Evolutionary conservation across 2,329 filamentous ascomycete genomes (phyloP).

Genomic region (Eutypa lata): DNA sequence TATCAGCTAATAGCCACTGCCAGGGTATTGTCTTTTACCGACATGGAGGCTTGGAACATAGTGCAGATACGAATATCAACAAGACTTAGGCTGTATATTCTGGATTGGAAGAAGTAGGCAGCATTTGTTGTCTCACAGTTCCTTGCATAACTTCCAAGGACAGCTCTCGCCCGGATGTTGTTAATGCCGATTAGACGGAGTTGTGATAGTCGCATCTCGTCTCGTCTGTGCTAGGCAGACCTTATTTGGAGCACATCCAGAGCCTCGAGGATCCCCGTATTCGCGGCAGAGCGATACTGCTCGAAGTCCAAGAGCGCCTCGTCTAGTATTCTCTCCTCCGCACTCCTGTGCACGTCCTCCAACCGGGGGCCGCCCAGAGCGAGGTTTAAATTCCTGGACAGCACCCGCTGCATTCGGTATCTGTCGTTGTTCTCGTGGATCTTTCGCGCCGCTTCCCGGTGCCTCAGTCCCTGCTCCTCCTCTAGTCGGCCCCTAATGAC

Average conservation of each 20-base stretch:
- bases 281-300: slow-evolving; percentile 1
- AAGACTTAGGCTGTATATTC: too few species aligned
- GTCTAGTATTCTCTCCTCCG: slow-evolving; percentile 3
- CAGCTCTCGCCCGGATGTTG: too few species aligned
- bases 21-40: too few species aligned
- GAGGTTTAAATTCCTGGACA: background rate
- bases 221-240: too few species aligned
- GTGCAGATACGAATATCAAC: too few species aligned
- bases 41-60: too few species aligned
- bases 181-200: too few species aligned
- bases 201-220: too few species aligned
- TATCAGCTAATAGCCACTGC: too few species aligned
- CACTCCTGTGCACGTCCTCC: background rate
- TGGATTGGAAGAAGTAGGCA: too few species aligned
- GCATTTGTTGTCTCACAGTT: too few species aligned
- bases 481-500: slow-evolving; percentile 13
- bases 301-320: background rate
- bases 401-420: background rate
- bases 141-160: background rate
- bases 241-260: background rate
- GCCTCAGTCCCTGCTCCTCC: slow-evolving; percentile 7
- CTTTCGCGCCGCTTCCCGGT: background rate
- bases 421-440: slow-evolving; percentile 1
- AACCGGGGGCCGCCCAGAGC: background rate
- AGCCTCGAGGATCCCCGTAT: slow-evolving; percentile 3